Base-by-base conservation (phyloP, 1,284 basidiomycete species). In the Leccinum angustisporum region DNA sequence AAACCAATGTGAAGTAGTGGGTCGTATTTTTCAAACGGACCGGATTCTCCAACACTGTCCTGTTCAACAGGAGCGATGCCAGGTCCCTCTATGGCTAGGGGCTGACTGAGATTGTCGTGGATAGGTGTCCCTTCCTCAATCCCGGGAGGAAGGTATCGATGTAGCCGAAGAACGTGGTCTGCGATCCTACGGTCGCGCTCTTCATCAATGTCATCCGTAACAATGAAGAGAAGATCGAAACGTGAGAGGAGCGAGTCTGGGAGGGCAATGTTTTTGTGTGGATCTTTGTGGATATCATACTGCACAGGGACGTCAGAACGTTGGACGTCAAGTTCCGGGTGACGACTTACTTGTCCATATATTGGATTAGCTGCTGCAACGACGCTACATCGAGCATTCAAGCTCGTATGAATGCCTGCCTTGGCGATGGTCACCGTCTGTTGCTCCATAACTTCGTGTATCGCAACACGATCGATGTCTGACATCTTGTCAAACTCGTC, bases 401-500 rank as follows among this genome's bases (percentile, higher is more conserved):
- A 83, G 70, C 92, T 96, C 1, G 97, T 99, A 76, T 98, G 97
- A 67, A 99, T 99, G 64, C 97, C 97, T 11, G 97, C 97, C 74
- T 99, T 99, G 62, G 97, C 97, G 67, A 99, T 99, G 1, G 97
- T 98, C 58, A 99, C 96, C 0, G 97, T 99, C 76, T 98, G 97
- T 76, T 97, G 95, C 76, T 99, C 97, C 97, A 99, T 99, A 71
- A 98, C 97, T 87, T 99, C 97, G 79, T 99, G 97, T 69, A 99
- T 99, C 33, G 97, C 97, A n/a, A 98, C 97, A 68, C 97, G 88
- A 79, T 99, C 97, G 66, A 98, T 85, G 70, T 99, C 97, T 34
- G 93, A 95, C 97, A 99, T 99, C 77, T 99, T 99, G 84, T 99
- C 97, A 72, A 99, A 99, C 78, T 99, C 97, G 78, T 99, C 97